These are phyloP conservation scores for Suillus fuscotomentosus DNA, from an alignment of 768 basidiomycete species.

Conservation along the genomic window DNA sequence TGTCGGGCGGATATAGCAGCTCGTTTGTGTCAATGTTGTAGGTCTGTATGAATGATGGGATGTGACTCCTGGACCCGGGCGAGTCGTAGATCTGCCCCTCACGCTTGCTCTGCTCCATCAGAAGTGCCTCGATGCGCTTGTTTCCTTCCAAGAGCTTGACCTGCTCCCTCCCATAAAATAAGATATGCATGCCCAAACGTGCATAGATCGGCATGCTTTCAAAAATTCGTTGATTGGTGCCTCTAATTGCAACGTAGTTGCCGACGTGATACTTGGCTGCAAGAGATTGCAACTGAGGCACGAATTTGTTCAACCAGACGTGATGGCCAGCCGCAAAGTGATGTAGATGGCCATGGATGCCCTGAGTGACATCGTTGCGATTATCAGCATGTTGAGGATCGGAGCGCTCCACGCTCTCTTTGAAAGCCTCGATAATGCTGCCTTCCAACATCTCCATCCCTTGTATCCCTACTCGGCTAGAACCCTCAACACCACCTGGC, in stretches of 20 bases:
- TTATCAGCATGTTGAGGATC: slow-evolving; percentile 3
- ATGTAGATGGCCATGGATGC: slow-evolving; percentile 36
- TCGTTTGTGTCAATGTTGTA: slow-evolving; percentile 57
- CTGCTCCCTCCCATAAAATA: slow-evolving; percentile 60
- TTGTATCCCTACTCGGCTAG: background rate
- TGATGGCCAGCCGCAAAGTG: slow-evolving; percentile 14
- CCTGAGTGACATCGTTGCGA: slow-evolving; percentile 15
- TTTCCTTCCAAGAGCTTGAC: slow-evolving; percentile 46
- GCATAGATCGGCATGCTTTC: slow-evolving; percentile 77
- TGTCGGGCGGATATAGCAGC: slow-evolving; percentile 56
- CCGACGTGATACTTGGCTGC: slow-evolving; percentile 54
- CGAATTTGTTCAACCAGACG: slow-evolving; percentile 43
- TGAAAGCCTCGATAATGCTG: background rate
- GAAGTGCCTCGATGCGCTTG: slow-evolving; percentile 45
- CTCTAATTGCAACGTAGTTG: slow-evolving; percentile 54
- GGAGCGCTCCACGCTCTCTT: slow-evolving; percentile 10
- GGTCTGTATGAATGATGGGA: slow-evolving; percentile 54
- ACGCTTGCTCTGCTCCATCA: slow-evolving; percentile 54
- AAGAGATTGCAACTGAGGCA: slow-evolving; percentile 56
- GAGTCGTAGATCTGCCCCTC: slow-evolving; percentile 58
- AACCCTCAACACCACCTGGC: slow-evolving; percentile 1
- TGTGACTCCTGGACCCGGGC: slow-evolving; percentile 48
- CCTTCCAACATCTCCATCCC: slow-evolving; percentile 1
- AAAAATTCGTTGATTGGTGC: slow-evolving; percentile 52
- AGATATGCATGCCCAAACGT: slow-evolving; percentile 72